phyloP scores from a whole-genome alignment of 345 rosid genomes.

The Geranium brycei region DNA sequence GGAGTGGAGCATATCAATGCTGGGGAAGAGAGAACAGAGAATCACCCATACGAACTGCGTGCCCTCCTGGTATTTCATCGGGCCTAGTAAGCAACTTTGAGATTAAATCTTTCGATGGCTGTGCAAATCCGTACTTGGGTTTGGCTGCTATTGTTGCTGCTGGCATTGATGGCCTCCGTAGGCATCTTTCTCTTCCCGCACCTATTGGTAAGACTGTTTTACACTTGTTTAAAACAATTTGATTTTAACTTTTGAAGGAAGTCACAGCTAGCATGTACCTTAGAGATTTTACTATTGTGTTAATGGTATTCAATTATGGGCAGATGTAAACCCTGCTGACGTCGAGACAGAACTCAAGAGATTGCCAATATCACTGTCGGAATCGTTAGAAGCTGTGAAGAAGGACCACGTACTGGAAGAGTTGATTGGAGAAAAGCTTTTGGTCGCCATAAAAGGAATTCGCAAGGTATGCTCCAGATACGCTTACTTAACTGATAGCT shows the following conservation, averaged over 20 bases:
- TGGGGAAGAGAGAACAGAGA: slow-evolving; percentile 99
- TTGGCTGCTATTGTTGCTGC: slow-evolving; percentile 69
- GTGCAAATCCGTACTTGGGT: slow-evolving; percentile 77
- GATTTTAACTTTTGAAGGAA: too few relatives aligned
- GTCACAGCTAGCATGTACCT: too few relatives aligned
- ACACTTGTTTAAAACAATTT: too few relatives aligned
- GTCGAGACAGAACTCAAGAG: slow-evolving; percentile 41
- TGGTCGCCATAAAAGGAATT: slow-evolving; percentile 58
- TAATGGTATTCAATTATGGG: slow-evolving; percentile 2
- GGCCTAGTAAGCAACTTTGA: slow-evolving; percentile 90
- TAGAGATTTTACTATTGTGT: background rate
- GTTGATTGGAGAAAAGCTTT: slow-evolving; percentile 57
- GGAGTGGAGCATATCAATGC: slow-evolving; percentile 96
- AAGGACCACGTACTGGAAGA: slow-evolving; percentile 47
- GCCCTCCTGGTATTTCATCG: slow-evolving; percentile 70
- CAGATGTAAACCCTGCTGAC: slow-evolving; percentile 57
- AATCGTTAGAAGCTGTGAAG: slow-evolving; percentile 56
- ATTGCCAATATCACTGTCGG: slow-evolving; percentile 58
- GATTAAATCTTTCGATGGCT: slow-evolving; percentile 79
- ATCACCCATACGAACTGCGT: slow-evolving; percentile 74
- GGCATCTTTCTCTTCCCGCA: slow-evolving; percentile 53
- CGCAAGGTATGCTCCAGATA: slow-evolving; percentile 49
- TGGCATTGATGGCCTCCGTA: slow-evolving; percentile 83
- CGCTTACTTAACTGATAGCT: background rate
- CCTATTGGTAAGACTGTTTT: slow-evolving; percentile 52